These are phyloP conservation scores for Claviceps maximensis DNA, from an alignment of 2,329 filamentous ascomycete species.

Conservation along the genomic window DNA sequence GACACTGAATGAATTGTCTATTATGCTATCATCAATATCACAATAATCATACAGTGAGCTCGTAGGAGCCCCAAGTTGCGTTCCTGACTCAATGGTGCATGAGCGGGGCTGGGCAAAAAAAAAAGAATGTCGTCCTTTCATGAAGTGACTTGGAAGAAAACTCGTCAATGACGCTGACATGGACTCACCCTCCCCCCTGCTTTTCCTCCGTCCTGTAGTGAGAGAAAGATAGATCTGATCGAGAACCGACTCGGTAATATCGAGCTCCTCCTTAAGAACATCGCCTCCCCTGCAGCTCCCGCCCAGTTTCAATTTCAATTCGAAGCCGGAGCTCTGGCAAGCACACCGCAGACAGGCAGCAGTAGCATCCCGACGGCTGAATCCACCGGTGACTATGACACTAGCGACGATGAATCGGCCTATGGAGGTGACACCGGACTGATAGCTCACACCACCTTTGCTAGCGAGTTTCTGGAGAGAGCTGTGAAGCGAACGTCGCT, in stretches of 20 bases:
- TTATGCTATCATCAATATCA: not conserved
- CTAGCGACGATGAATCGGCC: constrained; percentile 26
- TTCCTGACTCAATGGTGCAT: not conserved
- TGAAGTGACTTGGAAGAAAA: not conserved
- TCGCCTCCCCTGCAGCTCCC: constrained; percentile 17
- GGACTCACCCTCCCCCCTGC: not conserved
- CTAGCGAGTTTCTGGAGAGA: constrained; percentile 39
- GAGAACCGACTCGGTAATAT: constrained; percentile 31
- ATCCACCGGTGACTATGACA: constrained; percentile 23
- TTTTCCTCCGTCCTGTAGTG: constrained; percentile 20
- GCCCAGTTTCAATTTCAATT: constrained; percentile 6
- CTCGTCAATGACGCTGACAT: not conserved
- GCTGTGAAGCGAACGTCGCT: constrained; percentile 36
- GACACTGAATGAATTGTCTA: too few species aligned
- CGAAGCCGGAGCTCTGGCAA: constrained; percentile 11
- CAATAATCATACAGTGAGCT: not conserved
- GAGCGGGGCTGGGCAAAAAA: too few species aligned
- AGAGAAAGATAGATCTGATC: constrained; percentile 39
- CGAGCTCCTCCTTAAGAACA: constrained; percentile 27
- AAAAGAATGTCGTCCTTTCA: not conserved
- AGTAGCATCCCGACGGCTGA: constrained; percentile 14
- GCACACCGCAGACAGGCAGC: constrained; percentile 14
- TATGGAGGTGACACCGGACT: constrained; percentile 37
- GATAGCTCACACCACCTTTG: constrained; percentile 38
- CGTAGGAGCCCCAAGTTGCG: not conserved